Evolutionary conservation across 352 stramenopile genomes (phyloP).

Genomic region (Phytophthora cryptogea): DNA sequence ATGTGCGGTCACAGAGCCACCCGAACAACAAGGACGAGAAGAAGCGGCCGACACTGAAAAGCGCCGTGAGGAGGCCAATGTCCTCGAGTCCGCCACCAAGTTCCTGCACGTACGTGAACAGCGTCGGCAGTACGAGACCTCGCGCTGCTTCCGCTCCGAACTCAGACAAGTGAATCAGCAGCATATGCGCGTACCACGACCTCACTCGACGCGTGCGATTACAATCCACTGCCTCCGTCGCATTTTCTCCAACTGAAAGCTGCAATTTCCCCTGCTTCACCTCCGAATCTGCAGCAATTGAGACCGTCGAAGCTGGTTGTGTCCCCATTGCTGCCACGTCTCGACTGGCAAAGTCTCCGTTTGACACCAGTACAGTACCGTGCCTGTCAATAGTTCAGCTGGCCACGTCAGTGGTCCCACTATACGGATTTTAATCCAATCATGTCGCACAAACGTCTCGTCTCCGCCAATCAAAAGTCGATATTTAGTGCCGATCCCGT

Average conservation of each 20-base stretch:
- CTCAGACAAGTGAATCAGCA: slow-evolving; percentile 59
- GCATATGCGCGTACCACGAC: slow-evolving; percentile 63
- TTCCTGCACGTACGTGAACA: slow-evolving; percentile 66
- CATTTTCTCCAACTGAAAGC: background rate
- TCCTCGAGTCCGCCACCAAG: slow-evolving; percentile 62
- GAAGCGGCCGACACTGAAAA: slow-evolving; percentile 68
- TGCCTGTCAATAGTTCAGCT: slow-evolving; percentile 26
- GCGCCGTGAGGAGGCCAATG: slow-evolving; percentile 60
- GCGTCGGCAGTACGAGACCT: slow-evolving; percentile 64
- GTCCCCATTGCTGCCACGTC: slow-evolving; percentile 11
- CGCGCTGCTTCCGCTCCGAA: slow-evolving; percentile 65
- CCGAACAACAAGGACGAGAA: slow-evolving; percentile 69
- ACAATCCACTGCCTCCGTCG: background rate
- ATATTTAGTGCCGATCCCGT: slow-evolving; percentile 1
- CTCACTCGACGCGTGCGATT: slow-evolving; percentile 7
- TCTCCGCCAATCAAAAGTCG: slow-evolving; percentile 13
- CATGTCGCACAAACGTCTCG: background rate
- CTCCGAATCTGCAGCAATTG: slow-evolving; percentile 3
- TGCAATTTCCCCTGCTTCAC: slow-evolving; percentile 10
- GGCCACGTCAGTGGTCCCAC: slow-evolving; percentile 21
- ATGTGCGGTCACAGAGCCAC: slow-evolving; percentile 61
- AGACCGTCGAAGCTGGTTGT: slow-evolving; percentile 2
- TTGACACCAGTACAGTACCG: slow-evolving; percentile 8
- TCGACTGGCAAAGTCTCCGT: slow-evolving; percentile 2
- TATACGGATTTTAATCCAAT: slow-evolving; percentile 31